Conservation (phyloP, 768 basidiomycete species). For the Xanthoconium purpureum region DNA sequence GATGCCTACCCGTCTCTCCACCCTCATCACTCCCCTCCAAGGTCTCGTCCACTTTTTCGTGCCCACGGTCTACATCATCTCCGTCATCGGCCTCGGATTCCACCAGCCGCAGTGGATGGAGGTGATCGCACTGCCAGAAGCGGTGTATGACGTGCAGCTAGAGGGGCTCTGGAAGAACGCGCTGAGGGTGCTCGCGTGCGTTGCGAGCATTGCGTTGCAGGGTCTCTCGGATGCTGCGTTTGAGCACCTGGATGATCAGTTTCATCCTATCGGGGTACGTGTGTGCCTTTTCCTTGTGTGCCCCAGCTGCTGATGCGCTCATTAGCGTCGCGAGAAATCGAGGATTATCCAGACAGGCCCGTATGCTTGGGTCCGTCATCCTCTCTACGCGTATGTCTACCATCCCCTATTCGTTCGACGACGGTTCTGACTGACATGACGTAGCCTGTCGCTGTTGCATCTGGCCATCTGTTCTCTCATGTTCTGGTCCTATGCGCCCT, state of each 20-base stretch:
- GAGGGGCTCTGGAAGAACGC: background rate
- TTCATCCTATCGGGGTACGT: background rate
- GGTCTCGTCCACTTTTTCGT: no score
- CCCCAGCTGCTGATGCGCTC: no score
- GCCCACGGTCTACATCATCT: no score
- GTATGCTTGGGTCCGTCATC: constrained; percentile 15
- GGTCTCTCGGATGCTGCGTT: background rate
- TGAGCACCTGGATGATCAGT: constrained; percentile 6
- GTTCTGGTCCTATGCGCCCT: constrained; percentile 12
- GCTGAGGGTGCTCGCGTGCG: background rate
- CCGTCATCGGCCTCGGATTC: no score
- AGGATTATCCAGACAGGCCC: constrained; percentile 13
- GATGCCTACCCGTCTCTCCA: no score
- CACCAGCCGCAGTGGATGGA: no score
- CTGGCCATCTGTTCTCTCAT: background rate
- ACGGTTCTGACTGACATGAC: background rate
- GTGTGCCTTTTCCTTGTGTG: no score
- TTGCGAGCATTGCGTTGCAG: background rate
- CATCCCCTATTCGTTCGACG: background rate
- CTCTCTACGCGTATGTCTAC: constrained; percentile 8
- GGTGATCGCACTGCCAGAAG: no score
- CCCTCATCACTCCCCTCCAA: no score
- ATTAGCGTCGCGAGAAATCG: constrained; percentile 5
- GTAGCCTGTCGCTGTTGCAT: background rate
- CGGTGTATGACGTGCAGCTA: background rate